Evolutionary conservation across 169 alveolate genomes (phyloP).

Genomic region (Plasmodium fragile): DNA sequence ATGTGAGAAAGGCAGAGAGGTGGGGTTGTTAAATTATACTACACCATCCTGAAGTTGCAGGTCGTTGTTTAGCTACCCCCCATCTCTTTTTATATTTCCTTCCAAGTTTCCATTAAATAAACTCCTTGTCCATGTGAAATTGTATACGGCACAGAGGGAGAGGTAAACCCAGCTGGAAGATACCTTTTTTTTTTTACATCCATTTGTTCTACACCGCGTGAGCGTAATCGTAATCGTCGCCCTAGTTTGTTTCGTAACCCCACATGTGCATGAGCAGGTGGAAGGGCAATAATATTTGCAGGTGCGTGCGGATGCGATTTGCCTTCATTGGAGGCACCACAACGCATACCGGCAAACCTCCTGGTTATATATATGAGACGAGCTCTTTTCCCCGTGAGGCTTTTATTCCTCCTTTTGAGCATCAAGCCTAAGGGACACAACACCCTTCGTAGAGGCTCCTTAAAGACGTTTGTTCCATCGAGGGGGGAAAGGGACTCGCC

Average conservation of each 20-base stretch:
- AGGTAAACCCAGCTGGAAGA: neutral
- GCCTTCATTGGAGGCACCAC: neutral
- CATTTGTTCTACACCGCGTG: neutral
- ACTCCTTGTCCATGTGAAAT: neutral
- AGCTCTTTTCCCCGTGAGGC: neutral
- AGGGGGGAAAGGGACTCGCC: neutral
- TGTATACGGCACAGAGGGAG: neutral
- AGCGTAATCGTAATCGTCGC: neutral
- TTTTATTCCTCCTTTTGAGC: neutral
- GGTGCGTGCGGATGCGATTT: neutral
- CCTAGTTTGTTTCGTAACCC: neutral
- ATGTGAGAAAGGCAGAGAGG: neutral
- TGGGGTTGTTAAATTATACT: neutral
- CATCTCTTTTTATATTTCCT: neutral
- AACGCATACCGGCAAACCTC: neutral
- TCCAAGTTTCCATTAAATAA: neutral
- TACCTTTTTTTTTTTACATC: neutral
- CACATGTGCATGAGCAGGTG: neutral
- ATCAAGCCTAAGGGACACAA: neutral
- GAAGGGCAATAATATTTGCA: neutral
- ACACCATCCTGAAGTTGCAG: neutral
- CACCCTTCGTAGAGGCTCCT: neutral
- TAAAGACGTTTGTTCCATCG: neutral
- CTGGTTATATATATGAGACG: neutral
- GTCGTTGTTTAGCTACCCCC: neutral